Evolutionary conservation across 2,329 filamentous ascomycete species (phyloP), one percentile per base, ranked within the genome.

Genomic region (Arthrobotrys sinensis): DNA sequence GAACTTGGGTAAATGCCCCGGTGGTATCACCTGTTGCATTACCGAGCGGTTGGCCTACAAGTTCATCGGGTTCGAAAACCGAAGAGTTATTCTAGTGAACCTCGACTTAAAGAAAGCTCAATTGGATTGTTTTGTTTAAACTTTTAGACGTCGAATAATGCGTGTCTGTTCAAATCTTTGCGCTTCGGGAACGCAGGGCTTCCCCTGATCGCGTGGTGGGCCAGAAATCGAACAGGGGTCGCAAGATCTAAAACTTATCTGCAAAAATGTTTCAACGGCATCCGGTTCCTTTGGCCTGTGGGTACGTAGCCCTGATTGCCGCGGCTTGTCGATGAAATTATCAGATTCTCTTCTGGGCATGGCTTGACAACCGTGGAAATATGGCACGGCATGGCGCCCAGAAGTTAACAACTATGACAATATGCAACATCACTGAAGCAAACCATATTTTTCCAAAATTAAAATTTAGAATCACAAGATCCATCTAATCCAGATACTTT

Each of bases 181-280:
- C 2, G 57, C 57, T 38, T 60, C 55, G 55, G 55, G 55, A 60
- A 60, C 16, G 24, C 19, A 43, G 24, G 24, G 36, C 4, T 16
- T 19, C 34, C 53, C 45, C 43, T 64, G 60, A 50, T 21, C 14
- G 40, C 24, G 60, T 21, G 10, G 16, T 53, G 12, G n/a, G 24
- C 16, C 34, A 43, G 14, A 40, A 24, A 66, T 53, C 19, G 32
- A 40, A 36, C 63, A 73, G 62, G 70, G 70, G 32, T 32, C 46
- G 40, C 43, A 24, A 68, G 70, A 75, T 75, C 70, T 62, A 45
- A 67, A 38, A 67, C 36, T 34, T 66, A 36, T n/a, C 19, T 66
- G 52, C 62, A 53, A 19, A 53, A 48, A 43, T 28, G 32, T 64
- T 38, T 40, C n/a, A 46, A 43, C 21, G 11, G 48, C 32, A 12